Evolutionary conservation across 1,284 basidiomycete species (phyloP).

Genomic region (Puccinia polysora): DNA sequence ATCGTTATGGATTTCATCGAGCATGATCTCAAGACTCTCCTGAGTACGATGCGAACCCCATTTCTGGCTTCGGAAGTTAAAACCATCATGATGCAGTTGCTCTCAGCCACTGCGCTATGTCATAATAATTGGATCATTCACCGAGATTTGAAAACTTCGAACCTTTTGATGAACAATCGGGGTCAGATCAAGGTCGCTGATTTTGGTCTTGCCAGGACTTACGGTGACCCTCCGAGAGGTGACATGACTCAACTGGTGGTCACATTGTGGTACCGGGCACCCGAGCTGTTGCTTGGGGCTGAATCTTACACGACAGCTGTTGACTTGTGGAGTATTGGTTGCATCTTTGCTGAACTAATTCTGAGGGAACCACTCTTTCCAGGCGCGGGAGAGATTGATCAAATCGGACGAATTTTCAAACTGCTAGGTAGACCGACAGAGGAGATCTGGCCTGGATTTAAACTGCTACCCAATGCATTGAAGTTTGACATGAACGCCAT

Average conservation of each 20-base stretch:
- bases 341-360: slow-evolving; percentile 95
- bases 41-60: slow-evolving; percentile 85
- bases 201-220: slow-evolving; percentile 91
- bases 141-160: slow-evolving; percentile 94
- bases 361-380: slow-evolving; percentile 89
- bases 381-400: slow-evolving; percentile 89
- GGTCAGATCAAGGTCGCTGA: slow-evolving; percentile 98
- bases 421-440: slow-evolving; percentile 82
- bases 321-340: slow-evolving; percentile 99
- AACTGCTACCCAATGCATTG: slow-evolving; percentile 70
- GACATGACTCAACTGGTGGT: slow-evolving; percentile 97
- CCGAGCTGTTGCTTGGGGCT: slow-evolving; percentile 87
- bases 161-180: slow-evolving; percentile 96
- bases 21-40: slow-evolving; percentile 93
- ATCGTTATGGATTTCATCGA: slow-evolving; percentile 99
- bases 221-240: slow-evolving; percentile 89
- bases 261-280: slow-evolving; percentile 96
- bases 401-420: slow-evolving; percentile 73
- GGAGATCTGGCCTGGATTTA: slow-evolving; percentile 79
- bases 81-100: slow-evolving; percentile 84
- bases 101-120: slow-evolving; percentile 87
- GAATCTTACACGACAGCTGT: slow-evolving; percentile 95
- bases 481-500: slow-evolving; percentile 62
- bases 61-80: slow-evolving; percentile 98
- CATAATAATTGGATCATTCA: slow-evolving; percentile 97